Evolutionary conservation across 306 rosid genomes (phyloP).

Genomic region (Dryas alaskensis): DNA sequence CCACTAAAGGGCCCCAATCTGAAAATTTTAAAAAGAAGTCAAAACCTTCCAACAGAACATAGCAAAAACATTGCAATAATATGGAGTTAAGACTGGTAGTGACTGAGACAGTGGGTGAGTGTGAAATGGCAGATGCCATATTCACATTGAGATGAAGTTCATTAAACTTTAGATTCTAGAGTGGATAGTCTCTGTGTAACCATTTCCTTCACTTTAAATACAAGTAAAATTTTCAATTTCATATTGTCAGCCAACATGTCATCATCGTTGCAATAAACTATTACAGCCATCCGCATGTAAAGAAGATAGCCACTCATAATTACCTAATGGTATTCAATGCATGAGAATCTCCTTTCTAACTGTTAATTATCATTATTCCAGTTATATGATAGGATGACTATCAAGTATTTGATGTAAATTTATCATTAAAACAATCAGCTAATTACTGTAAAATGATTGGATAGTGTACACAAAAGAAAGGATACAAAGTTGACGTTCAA

Average conservation of each 20-base stretch:
- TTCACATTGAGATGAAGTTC: background rate
- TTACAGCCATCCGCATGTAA: background rate
- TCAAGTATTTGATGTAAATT: background rate
- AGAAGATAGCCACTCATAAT: background rate
- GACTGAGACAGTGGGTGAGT: constrained; percentile 12
- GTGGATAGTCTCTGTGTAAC: background rate
- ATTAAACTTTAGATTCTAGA: background rate
- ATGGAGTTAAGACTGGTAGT: background rate
- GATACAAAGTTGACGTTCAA: too few relatives aligned
- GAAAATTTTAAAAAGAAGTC: constrained; percentile 36
- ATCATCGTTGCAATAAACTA: background rate
- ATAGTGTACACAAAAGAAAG: background rate
- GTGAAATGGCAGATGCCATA: constrained; percentile 1
- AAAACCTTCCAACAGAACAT: constrained; percentile 27
- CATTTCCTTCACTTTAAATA: background rate
- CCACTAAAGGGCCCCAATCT: constrained; percentile 96
- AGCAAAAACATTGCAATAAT: constrained; percentile 16
- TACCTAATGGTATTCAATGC: background rate
- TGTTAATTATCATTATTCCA: background rate
- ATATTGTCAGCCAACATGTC: background rate
- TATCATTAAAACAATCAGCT: background rate
- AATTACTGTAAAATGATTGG: too few relatives aligned
- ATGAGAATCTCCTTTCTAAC: too few relatives aligned
- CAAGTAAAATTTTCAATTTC: background rate
- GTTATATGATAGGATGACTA: background rate